These are phyloP conservation scores for Phascolomyces articulosus DNA, from an alignment of 371 early-diverging fungal species.

Conservation along the genomic window DNA sequence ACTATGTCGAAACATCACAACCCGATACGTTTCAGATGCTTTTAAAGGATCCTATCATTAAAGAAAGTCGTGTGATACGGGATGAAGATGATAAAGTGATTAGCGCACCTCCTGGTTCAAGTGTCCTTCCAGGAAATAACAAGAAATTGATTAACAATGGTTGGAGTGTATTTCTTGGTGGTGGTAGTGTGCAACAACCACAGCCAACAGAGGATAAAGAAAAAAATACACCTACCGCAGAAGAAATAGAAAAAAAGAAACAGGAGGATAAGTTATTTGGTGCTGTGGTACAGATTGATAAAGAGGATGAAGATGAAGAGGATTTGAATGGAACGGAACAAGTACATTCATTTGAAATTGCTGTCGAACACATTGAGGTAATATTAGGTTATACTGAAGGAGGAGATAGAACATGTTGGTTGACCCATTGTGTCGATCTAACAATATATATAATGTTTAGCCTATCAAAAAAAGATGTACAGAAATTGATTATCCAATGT, in stretches of 20 bases:
- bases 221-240: constrained; percentile 26
- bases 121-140: constrained; percentile 29
- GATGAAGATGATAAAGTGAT: constrained; percentile 46
- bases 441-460: no score
- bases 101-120: constrained; percentile 33
- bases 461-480: constrained; percentile 93
- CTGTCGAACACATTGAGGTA: constrained; percentile 78
- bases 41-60: constrained; percentile 82
- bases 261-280: constrained; percentile 60
- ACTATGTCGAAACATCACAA: constrained; percentile 91
- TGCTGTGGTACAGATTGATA: constrained; percentile 61
- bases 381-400: no score
- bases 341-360: constrained; percentile 91
- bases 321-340: constrained; percentile 71
- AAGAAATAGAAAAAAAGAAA: constrained; percentile 35
- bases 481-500: constrained; percentile 95
- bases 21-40: constrained; percentile 87
- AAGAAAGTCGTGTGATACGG: constrained; percentile 63
- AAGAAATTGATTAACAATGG: constrained; percentile 67
- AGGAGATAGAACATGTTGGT: no score
- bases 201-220: constrained; percentile 23
- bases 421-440: no score
- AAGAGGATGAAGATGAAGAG: constrained; percentile 77
- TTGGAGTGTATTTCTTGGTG: constrained; percentile 57
- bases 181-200: constrained; percentile 56